These are phyloP conservation scores for Hsuehochloa calcarea DNA, from an alignment of 176 grass and related monocot species.

Conservation along the genomic window DNA sequence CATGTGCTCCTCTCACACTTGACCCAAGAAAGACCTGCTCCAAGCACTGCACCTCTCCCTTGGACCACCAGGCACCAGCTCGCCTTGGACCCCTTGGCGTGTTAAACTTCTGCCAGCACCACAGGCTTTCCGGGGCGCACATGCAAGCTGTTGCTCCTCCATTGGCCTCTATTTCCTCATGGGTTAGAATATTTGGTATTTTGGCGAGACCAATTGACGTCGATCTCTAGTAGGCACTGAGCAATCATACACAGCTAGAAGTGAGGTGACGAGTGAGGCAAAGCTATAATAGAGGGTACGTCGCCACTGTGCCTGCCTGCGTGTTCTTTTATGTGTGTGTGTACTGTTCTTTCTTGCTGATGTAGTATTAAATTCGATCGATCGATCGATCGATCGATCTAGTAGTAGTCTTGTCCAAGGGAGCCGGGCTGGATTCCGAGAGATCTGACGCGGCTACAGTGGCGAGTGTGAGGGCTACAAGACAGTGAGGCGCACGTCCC, in stretches of 20 bases:
- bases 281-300: neutral
- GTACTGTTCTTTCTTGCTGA: neutral
- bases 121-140: slow-evolving; percentile 29
- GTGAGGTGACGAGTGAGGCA: slow-evolving; percentile 43
- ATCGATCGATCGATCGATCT: neutral
- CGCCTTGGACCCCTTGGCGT: neutral
- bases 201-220: slow-evolving; percentile 25
- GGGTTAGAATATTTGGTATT: neutral
- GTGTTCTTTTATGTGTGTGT: neutral
- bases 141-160: neutral
- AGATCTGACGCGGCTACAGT: slow-evolving; percentile 42
- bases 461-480: neutral
- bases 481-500: slow-evolving; percentile 5
- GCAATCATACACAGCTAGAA: slow-evolving; percentile 12
- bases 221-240: neutral
- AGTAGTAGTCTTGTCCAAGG: slow-evolving; percentile 16
- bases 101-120: slow-evolving; percentile 34
- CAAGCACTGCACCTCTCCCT: neutral
- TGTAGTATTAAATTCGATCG: neutral
- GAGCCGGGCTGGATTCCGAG: slow-evolving; percentile 1
- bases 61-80: slow-evolving; percentile 23
- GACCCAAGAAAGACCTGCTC: slow-evolving; percentile 7
- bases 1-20: neutral
- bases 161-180: slow-evolving; percentile 1
- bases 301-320: neutral